Evolutionary conservation across 2,329 filamentous ascomycete species (phyloP).

Genomic region (Clonostachys byssicola): DNA sequence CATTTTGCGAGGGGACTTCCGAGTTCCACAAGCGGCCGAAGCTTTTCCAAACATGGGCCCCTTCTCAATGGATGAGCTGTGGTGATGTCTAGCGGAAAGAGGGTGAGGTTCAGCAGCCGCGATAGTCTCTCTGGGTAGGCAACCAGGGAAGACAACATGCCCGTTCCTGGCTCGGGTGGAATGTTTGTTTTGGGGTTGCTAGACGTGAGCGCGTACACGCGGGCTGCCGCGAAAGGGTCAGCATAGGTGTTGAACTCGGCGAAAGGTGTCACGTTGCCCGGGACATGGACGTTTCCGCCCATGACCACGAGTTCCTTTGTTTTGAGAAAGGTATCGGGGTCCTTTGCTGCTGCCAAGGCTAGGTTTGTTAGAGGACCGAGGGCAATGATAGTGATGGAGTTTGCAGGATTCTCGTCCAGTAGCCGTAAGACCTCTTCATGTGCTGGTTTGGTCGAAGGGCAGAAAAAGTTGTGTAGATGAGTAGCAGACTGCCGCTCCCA

Average conservation of each 20-base stretch:
- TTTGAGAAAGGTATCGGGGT: conserved; percentile 82
- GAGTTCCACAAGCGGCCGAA: too few relatives aligned
- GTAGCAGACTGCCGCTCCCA: too few relatives aligned
- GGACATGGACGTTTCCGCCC: conserved; percentile 77
- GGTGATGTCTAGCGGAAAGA: too few relatives aligned
- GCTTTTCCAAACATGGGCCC: too few relatives aligned
- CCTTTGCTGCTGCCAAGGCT: conserved; percentile 80
- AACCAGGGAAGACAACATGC: too few relatives aligned
- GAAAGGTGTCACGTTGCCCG: conserved; percentile 79
- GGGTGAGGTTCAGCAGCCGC: too few relatives aligned
- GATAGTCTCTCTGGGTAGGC: too few relatives aligned
- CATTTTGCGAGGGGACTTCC: too few relatives aligned
- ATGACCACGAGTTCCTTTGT: conserved; percentile 92
- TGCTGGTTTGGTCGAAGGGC: conserved; percentile 65
- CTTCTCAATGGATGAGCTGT: too few relatives aligned
- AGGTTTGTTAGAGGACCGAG: conserved; percentile 90
- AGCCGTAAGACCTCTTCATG: conserved; percentile 85
- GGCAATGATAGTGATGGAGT: conserved; percentile 85
- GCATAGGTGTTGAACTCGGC: conserved; percentile 96
- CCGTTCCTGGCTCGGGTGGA: conserved; percentile 52
- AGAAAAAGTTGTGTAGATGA: too few relatives aligned
- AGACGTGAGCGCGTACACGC: conserved; percentile 74
- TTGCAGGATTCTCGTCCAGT: conserved; percentile 73
- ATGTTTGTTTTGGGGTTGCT: conserved; percentile 72
- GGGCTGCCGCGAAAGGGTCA: conserved; percentile 72